Conservation (phyloP, 495 filamentous ascomycete genomes). For the Penicillium tannophilum region DNA sequence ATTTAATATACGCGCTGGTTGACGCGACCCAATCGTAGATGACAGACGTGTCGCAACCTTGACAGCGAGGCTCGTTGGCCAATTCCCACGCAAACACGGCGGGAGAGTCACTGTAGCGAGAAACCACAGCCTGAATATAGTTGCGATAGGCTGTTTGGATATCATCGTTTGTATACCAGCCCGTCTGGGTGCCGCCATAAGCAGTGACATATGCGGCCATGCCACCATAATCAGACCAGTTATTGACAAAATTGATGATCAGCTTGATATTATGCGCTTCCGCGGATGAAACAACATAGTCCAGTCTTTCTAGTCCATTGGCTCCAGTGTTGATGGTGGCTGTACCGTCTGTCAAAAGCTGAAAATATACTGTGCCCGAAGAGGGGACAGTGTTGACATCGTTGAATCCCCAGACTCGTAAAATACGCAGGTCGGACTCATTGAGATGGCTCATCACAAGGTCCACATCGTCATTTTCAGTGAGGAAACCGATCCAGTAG, state of each 20-base stretch:
- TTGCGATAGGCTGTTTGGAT: slow-evolving; percentile 62
- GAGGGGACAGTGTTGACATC: slow-evolving; percentile 54
- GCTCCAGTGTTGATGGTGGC: slow-evolving; percentile 67
- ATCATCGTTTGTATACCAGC: slow-evolving; percentile 58
- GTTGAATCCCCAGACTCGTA: slow-evolving; percentile 76
- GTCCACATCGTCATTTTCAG: slow-evolving; percentile 64
- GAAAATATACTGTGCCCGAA: slow-evolving; percentile 59
- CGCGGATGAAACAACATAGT: slow-evolving; percentile 65
- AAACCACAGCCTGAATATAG: slow-evolving; percentile 65
- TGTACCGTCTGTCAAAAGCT: slow-evolving; percentile 53
- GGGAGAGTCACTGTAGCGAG: slow-evolving; percentile 55
- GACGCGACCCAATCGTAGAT: slow-evolving; percentile 64
- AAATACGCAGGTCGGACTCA: slow-evolving; percentile 63
- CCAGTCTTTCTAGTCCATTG: slow-evolving; percentile 66
- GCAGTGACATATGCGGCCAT: slow-evolving; percentile 63
- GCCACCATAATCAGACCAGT: slow-evolving; percentile 67
- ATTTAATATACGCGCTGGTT: slow-evolving; percentile 64
- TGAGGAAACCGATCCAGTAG: slow-evolving; percentile 75
- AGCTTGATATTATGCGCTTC: slow-evolving; percentile 60
- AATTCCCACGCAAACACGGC: slow-evolving; percentile 75
- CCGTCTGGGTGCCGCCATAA: slow-evolving; percentile 56
- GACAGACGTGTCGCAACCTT: slow-evolving; percentile 57
- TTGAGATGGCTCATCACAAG: slow-evolving; percentile 51
- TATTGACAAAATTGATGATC: slow-evolving; percentile 60
- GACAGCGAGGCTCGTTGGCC: slow-evolving; percentile 70